Base-by-base conservation (phyloP, 2,329 filamentous ascomycete genomes). In the Apiospora arundinis region DNA sequence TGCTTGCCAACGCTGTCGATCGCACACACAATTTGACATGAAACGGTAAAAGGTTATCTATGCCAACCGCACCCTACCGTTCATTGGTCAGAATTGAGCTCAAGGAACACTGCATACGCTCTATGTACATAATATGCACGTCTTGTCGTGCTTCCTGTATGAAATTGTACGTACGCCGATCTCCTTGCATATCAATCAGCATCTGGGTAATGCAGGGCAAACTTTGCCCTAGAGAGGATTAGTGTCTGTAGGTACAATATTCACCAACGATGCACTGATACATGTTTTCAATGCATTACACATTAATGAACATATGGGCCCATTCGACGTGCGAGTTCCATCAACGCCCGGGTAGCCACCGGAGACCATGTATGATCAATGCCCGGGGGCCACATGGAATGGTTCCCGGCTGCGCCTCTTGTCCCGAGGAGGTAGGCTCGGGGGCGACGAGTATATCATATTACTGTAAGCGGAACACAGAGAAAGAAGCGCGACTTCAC, bases 111-210 rank as follows among this genome's bases (percentile, higher is more conserved):
- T 63, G 56, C 32, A 63, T 40, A 63, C 28, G 40, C 28, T 21
- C 25, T 8, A 32, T 37, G 52, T 60, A 60, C 52, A 60, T 23
- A 32, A 56, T 40, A 49, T 60, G 68, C 68, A 69, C 65, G 23
- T 44, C 65, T 45, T 48, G 23, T 67, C 65, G 32, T 49, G 48
- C 68, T 65, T 70, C 18, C 68, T 42, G 46, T 56, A 45, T 70
- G 68, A 42, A 65, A 60, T 37, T 45, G 56, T 32, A 40, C 56
- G 68, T 18, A 45, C 49, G n/a, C 48, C 67, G 49, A 70, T 70
- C 68, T 70, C 49, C 68, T 63, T 70, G 68, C 68, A 70, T 69
- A 69, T 28, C 5, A 11, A 69, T 28, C 5, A 11, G n/a, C 44
- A 32, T 48, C 67, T 52, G 45, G 46, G 14, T 18, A 44, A 46